Evolutionary conservation across 2,329 filamentous ascomycete genomes (phyloP).

Genomic region (Coniochaeta pulveracea): DNA sequence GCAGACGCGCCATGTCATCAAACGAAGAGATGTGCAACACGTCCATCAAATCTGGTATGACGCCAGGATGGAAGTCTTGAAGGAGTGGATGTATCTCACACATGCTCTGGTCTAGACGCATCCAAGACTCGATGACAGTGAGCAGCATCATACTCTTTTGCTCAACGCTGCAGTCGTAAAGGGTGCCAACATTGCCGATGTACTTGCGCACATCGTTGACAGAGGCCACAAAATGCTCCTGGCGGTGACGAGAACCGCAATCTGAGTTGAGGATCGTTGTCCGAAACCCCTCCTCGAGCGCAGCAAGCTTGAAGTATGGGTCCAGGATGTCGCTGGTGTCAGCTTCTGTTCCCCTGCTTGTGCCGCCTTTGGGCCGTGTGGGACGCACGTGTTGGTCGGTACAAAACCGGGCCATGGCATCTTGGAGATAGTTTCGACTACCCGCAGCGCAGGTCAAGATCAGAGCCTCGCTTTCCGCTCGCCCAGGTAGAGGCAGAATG

Average conservation of each 20-base stretch:
- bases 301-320: conserved; percentile 1
- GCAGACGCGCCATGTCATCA: conserved; percentile 37
- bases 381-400: background rate
- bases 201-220: too few relatives aligned
- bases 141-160: conserved; percentile 41
- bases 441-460: conserved; percentile 19
- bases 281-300: background rate
- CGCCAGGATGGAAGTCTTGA: conserved; percentile 34
- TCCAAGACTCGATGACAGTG: conserved; percentile 45
- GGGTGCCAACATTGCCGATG: conserved; percentile 17
- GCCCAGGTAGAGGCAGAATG: conserved; percentile 28
- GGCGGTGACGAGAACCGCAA: background rate
- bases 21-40: conserved; percentile 36
- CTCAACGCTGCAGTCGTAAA: conserved; percentile 32
- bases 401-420: conserved; percentile 4
- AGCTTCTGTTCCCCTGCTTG: background rate
- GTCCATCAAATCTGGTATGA: conserved; percentile 38
- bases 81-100: conserved; percentile 33
- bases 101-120: conserved; percentile 39
- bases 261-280: background rate
- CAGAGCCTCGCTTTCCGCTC: conserved; percentile 15
- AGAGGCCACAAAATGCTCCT: too few relatives aligned
- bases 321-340: background rate
- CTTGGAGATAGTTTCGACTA: conserved; percentile 22
- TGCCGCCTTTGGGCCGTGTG: background rate